Evolutionary conservation across 352 stramenopile species (phyloP).

Genomic region (Phytopythium sindhum): DNA sequence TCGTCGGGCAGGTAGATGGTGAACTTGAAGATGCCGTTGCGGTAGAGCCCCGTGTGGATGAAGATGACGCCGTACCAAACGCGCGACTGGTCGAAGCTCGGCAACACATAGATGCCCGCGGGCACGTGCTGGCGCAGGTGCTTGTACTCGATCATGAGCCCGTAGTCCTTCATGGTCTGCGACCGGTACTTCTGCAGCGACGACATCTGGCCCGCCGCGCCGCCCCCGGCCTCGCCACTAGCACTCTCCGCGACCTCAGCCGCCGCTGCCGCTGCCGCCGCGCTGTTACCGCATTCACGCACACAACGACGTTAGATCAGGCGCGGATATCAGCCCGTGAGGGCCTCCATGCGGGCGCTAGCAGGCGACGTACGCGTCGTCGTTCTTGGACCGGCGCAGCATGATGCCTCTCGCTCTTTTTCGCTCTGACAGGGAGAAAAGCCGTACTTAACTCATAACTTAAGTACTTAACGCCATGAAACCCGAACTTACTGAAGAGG

Average conservation of each 20-base stretch:
- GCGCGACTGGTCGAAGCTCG: constrained; percentile 89
- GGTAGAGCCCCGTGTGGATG: constrained; percentile 92
- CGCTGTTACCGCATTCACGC: not conserved
- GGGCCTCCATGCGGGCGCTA: not conserved
- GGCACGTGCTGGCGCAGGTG: constrained; percentile 93
- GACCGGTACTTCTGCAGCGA: constrained; percentile 82
- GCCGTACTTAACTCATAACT: not conserved
- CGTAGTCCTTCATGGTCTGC: constrained; percentile 93
- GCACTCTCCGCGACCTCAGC: constrained; percentile 13
- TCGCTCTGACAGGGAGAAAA: not conserved
- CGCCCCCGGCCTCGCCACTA: not conserved
- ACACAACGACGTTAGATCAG: not conserved
- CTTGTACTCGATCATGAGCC: constrained; percentile 98
- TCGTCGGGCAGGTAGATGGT: constrained; percentile 78
- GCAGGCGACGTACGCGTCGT: constrained; percentile 2
- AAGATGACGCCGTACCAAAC: constrained; percentile 96
- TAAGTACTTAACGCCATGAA: not conserved
- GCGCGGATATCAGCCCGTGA: not conserved
- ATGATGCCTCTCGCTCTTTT: constrained; percentile 2
- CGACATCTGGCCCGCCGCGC: constrained; percentile 61
- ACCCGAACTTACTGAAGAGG: not conserved
- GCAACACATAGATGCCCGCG: constrained; percentile 94
- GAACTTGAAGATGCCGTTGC: constrained; percentile 98
- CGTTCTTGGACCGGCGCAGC: constrained; percentile 3
- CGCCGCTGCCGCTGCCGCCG: constrained; percentile 12